phyloP scores from a whole-genome alignment of 768 basidiomycete genomes.

The Lactarius sanguifluus region DNA sequence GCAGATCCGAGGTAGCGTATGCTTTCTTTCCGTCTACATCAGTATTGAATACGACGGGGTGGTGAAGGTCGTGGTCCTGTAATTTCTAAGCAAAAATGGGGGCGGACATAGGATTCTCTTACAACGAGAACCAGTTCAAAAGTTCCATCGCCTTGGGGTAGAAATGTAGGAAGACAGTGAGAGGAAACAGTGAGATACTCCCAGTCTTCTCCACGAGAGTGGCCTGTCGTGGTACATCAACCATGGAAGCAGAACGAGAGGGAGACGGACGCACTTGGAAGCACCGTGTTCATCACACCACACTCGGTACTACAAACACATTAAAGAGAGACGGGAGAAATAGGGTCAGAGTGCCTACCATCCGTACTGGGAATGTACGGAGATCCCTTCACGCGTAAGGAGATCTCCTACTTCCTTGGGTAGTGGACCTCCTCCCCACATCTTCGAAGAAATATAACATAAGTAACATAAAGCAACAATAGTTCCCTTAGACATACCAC shows the following conservation, averaged over 20 bases:
- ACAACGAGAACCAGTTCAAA: conserved; percentile 32
- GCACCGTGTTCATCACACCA: conserved; percentile 30
- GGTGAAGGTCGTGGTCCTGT: conserved; percentile 30
- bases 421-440: conserved; percentile 37
- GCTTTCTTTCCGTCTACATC: conserved; percentile 40
- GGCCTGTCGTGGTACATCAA: conserved; percentile 6
- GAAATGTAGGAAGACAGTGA: conserved; percentile 27
- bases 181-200: conserved; percentile 30
- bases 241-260: neutral
- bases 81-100: conserved; percentile 2
- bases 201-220: conserved; percentile 31
- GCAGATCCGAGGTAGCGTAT: conserved; percentile 46
- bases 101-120: neutral
- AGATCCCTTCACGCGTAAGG: conserved; percentile 31
- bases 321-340: conserved; percentile 1
- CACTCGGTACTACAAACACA: conserved; percentile 28
- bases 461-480: neutral
- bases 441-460: conserved; percentile 24
- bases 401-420: conserved; percentile 32
- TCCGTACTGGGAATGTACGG: conserved; percentile 31
- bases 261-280: conserved; percentile 26
- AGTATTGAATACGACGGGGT: conserved; percentile 36
- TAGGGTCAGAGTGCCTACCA: conserved; percentile 20
- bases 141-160: conserved; percentile 30
- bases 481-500: conserved; percentile 27